These are phyloP conservation scores for Mycena galericulata DNA, from an alignment of 768 basidiomycete genomes.

Conservation along the genomic window DNA sequence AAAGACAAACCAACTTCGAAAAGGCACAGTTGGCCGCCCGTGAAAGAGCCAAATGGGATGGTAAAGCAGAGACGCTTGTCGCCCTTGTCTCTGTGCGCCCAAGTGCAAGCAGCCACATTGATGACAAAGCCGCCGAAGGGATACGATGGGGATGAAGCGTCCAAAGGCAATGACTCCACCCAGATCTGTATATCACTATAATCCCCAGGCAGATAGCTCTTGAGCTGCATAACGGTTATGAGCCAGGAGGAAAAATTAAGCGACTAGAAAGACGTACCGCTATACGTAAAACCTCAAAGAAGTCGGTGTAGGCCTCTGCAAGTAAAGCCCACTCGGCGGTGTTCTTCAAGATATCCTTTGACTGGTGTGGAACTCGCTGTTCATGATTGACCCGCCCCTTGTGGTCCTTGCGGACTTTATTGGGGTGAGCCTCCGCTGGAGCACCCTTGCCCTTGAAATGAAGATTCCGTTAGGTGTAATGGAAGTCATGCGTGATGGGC, in stretches of 20 bases:
- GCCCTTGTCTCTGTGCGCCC: conserved; percentile 36
- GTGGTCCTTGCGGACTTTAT: not conserved
- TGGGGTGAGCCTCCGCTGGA: not conserved
- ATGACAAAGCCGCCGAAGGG: conserved; percentile 41
- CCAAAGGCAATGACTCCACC: conserved; percentile 34
- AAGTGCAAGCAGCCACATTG: conserved; percentile 39
- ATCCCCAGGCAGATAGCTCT: conserved; percentile 36
- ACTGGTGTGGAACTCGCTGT: not conserved
- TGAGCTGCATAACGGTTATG: no score
- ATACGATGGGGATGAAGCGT: conserved; percentile 29
- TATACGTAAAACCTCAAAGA: no score
- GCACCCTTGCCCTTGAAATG: not conserved
- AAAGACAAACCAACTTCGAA: not conserved
- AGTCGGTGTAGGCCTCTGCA: conserved; percentile 16
- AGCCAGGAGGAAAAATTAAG: no score
- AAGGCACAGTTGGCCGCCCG: conserved; percentile 2
- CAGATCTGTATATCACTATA: conserved; percentile 35
- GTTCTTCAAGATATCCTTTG: conserved; percentile 7
- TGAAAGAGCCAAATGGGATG: conserved; percentile 23
- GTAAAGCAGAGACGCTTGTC: conserved; percentile 42
- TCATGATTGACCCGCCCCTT: not conserved
- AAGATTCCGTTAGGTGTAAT: no score
- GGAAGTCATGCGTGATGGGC: not conserved
- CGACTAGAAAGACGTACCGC: not conserved
- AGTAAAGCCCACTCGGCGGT: not conserved